Conservation (phyloP, 441 rosid genomes). For the Raphanus hybrid region DNA sequence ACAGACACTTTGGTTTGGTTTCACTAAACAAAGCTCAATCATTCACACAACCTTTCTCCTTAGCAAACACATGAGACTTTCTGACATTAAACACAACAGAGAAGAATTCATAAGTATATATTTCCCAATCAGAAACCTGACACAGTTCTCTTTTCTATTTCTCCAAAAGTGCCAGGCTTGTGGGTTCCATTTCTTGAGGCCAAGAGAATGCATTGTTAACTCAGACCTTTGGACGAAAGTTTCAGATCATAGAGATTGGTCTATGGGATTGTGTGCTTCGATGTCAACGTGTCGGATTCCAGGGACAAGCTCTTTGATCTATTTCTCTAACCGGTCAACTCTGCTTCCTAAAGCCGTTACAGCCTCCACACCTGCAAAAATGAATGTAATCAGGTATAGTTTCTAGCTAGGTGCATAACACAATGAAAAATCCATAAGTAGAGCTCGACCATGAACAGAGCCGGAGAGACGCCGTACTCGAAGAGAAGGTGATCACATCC, state of each 20-base stretch:
- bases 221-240: not conserved
- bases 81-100: not conserved
- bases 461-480: constrained; percentile 53
- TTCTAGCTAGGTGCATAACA: no score
- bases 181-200: constrained; percentile 25
- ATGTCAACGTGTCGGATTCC: no score
- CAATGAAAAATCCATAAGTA: no score
- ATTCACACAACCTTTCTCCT: not conserved
- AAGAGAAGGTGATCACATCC: constrained; percentile 62
- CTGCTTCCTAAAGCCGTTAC: no score
- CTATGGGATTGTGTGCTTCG: no score
- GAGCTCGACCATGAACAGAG: not conserved
- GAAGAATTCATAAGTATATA: not conserved
- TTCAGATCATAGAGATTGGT: not conserved
- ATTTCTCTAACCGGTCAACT: no score
- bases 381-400: no score
- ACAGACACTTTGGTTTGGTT: not conserved
- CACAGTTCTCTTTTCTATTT: not conserved
- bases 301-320: no score
- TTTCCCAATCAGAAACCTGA: not conserved
- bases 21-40: not conserved
- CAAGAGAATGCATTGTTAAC: constrained; percentile 7
- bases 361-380: no score
- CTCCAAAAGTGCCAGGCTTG: constrained; percentile 4
- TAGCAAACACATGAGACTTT: not conserved